A percentile compares a stretch with the other conserved stretches of the same genome.
Conservation (phyloP, 1,284 basidiomycete species). For the Peniophora sp. region DNA sequence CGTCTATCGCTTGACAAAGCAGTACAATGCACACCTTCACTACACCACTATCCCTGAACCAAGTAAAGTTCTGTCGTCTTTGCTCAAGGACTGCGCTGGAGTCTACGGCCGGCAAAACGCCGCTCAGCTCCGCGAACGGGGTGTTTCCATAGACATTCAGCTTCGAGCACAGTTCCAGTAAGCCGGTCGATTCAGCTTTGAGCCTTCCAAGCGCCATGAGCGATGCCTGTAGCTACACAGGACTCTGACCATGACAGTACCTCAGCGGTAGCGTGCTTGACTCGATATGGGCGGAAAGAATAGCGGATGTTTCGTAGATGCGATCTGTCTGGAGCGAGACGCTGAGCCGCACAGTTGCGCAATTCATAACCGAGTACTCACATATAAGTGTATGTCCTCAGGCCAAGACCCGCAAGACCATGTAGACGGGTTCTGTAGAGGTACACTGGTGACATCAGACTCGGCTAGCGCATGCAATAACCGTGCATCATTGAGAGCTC, state of each 20-base stretch:
- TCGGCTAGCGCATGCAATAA: slow-evolving; percentile 47
- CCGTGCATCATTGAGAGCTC: slow-evolving; percentile 51
- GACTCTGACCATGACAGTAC: slow-evolving; percentile 22
- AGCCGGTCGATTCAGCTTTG: slow-evolving; percentile 37
- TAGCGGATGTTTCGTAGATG: slow-evolving; percentile 50
- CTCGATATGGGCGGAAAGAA: slow-evolving; percentile 63
- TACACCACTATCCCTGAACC: slow-evolving; percentile 4
- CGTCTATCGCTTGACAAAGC: no score
- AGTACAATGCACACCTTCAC: not conserved
- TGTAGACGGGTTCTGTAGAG: slow-evolving; percentile 39
- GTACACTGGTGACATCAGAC: slow-evolving; percentile 44
- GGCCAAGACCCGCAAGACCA: slow-evolving; percentile 38
- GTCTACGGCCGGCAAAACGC: slow-evolving; percentile 35
- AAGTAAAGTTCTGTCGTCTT: slow-evolving; percentile 39
- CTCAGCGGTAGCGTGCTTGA: slow-evolving; percentile 56
- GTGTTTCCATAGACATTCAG: slow-evolving; percentile 49
- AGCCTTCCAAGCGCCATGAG: not conserved
- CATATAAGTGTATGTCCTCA: slow-evolving; percentile 28
- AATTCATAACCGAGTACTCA: slow-evolving; percentile 22
- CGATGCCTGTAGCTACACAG: not conserved
- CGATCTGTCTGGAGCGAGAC: slow-evolving; percentile 13
- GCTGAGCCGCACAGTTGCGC: slow-evolving; percentile 7
- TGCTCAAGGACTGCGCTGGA: slow-evolving; percentile 15
- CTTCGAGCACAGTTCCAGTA: slow-evolving; percentile 38
- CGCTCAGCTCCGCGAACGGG: slow-evolving; percentile 51